Conservation (phyloP, 2,329 filamentous ascomycete genomes). For the Biscogniauxia mediterranea region DNA sequence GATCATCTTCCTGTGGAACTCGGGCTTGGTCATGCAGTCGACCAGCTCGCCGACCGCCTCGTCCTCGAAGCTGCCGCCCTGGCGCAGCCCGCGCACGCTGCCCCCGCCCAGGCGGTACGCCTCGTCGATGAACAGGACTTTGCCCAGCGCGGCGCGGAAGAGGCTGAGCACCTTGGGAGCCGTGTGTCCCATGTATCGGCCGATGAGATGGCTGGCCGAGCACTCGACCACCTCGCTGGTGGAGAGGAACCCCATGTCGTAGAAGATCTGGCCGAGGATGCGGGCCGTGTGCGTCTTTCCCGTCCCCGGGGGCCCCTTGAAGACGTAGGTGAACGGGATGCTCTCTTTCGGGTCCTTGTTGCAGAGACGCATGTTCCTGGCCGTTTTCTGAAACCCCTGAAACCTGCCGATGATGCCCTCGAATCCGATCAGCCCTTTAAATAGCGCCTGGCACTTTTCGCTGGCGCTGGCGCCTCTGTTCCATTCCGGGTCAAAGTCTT, state of each 20-base stretch:
- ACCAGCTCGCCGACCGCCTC: constrained; percentile 22
- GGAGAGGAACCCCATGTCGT: constrained; percentile 67
- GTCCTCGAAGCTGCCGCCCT: constrained; percentile 25
- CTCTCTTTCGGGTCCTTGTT: constrained; percentile 55
- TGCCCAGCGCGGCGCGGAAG: constrained; percentile 8
- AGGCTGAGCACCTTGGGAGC: constrained; percentile 11
- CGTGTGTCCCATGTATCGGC: constrained; percentile 56
- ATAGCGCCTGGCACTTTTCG: constrained; percentile 52
- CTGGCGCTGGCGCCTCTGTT: constrained; percentile 47
- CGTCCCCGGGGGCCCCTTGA: constrained; percentile 64
- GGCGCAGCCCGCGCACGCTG: neutral
- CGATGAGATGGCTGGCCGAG: constrained; percentile 66
- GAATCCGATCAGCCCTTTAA: constrained; percentile 58
- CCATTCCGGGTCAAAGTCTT: constrained; percentile 60
- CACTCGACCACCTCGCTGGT: constrained; percentile 59
- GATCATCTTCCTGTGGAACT: constrained; percentile 47
- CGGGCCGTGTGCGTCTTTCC: constrained; percentile 70
- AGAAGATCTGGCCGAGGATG: constrained; percentile 73
- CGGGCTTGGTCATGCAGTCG: constrained; percentile 35
- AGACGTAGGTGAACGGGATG: constrained; percentile 68
- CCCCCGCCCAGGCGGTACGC: constrained; percentile 2
- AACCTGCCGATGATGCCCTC: constrained; percentile 54
- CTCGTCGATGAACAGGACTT: constrained; percentile 2
- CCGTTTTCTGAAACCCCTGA: constrained; percentile 52
- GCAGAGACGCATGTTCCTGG: constrained; percentile 47